Evolutionary conservation across 768 basidiomycete species (phyloP), one percentile per base, ranked within the genome.

Genomic region (Lanmaoa rubissima): DNA sequence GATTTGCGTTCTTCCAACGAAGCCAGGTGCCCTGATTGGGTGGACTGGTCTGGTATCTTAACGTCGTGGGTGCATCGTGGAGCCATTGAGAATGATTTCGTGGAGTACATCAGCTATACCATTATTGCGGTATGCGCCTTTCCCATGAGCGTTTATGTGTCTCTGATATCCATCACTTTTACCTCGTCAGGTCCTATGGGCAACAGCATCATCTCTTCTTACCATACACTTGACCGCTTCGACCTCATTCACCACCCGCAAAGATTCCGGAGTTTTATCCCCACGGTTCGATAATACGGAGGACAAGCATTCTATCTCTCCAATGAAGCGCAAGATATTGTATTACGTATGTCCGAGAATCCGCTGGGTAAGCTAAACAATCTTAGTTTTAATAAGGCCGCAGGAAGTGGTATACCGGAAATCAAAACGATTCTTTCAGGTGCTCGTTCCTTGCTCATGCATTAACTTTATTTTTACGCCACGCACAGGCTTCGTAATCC

Each of bases 331-430:
- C 53, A 84, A 85, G 64, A 80, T 88, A 46, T 78, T 94, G 74
- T 94, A 90, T 75, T 97, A 93, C 68, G 93, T 92, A 72, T 31
- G 88, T 77, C 32, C 11, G 39, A 52, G 43, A 45, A n/a, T 51
- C n/a, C 3, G 14, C 28, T 58, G 8, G 13, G 43, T 26, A 19
- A 19, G 39, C 11, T 43, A 41, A 28, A 43, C 58, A 13, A 66
- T 50, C 52, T 59, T 61, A 58, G 60, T 51, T 44, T 61, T 58
- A 49, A 57, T 63, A 91, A 68, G 88, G 93, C 97, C 11, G 93
- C 94, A 19, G 97, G 97, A 19, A 92, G 89, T 66, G 97, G 97
- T 47, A 95, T 98, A 54, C 94, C 95, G 0, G 96, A 99, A 72
- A 88, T 99, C 69, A 99, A 99, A 72, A 92, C 91, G 0, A 94